A percentile compares a stretch with the other conserved stretches of the same genome.
Conservation (phyloP, 306 rosid genomes). For the cucumber (Cucumis sativus) region DNA sequence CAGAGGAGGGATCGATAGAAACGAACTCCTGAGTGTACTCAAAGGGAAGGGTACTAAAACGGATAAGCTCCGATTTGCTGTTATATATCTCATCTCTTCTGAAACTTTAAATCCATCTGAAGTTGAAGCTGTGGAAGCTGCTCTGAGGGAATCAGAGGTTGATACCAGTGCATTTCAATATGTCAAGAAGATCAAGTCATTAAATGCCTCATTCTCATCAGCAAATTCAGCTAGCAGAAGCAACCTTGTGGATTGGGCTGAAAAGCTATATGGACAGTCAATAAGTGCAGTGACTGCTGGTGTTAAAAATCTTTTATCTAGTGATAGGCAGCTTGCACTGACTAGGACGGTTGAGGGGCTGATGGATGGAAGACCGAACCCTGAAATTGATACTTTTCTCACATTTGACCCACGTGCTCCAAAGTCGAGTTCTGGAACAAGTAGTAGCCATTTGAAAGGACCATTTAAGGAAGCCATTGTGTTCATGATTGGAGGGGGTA, state of each 20-base stretch:
- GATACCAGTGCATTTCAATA: slow-evolving; percentile 89
- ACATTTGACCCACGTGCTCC: slow-evolving; percentile 89
- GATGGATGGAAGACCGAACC: slow-evolving; percentile 89
- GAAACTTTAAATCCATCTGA: slow-evolving; percentile 71
- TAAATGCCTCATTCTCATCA: slow-evolving; percentile 69
- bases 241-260: slow-evolving; percentile 98
- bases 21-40: slow-evolving; percentile 59
- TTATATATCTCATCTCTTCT: slow-evolving; percentile 75
- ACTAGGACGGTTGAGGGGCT: slow-evolving; percentile 88
- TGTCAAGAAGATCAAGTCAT: slow-evolving; percentile 85
- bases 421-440: slow-evolving; percentile 63
- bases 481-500: slow-evolving; percentile 97
- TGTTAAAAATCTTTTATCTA: slow-evolving; percentile 78
- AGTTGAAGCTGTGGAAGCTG: slow-evolving; percentile 83
- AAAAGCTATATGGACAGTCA: slow-evolving; percentile 89
- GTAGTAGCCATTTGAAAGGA: slow-evolving; percentile 72
- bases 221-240: slow-evolving; percentile 93
- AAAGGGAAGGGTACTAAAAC: slow-evolving; percentile 73
- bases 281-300: slow-evolving; percentile 95
- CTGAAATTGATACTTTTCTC: slow-evolving; percentile 72
- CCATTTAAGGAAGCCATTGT: slow-evolving; percentile 94
- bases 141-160: slow-evolving; percentile 73
- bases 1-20: slow-evolving; percentile 72
- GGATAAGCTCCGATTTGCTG: slow-evolving; percentile 92
- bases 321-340: slow-evolving; percentile 84